Evolutionary conservation across 2,329 filamentous ascomycete species (phyloP).

Genomic region (Myriosclerotinia curreyana): DNA sequence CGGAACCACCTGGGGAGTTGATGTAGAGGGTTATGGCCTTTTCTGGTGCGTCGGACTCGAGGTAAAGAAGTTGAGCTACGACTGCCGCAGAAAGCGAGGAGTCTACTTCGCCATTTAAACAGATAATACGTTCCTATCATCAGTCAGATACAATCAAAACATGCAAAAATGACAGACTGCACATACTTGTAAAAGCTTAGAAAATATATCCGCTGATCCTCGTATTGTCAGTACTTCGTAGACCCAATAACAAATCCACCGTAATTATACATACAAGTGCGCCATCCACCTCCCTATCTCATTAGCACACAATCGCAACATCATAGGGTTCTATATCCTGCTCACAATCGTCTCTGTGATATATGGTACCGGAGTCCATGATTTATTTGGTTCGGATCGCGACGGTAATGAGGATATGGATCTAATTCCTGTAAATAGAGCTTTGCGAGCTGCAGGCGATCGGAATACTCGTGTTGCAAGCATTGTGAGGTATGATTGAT

Average conservation of each 20-base stretch:
- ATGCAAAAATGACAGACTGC: background rate
- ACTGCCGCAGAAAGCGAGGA: conserved; percentile 89
- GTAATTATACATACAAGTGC: conserved; percentile 60
- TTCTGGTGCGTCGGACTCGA: conserved; percentile 92
- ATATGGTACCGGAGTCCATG: conserved; percentile 49
- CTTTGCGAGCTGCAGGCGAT: conserved; percentile 31
- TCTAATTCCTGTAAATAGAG: conserved; percentile 27
- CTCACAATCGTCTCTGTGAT: conserved; percentile 54
- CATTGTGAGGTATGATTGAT: conserved; percentile 28
- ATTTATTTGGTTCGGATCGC: conserved; percentile 34
- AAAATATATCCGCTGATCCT: conserved; percentile 72
- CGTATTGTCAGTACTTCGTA: conserved; percentile 28
- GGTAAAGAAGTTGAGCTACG: conserved; percentile 93
- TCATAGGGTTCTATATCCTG: conserved; percentile 37
- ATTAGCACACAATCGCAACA: conserved; percentile 30
- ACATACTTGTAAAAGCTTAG: conserved; percentile 68
- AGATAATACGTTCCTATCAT: conserved; percentile 95
- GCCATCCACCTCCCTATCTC: conserved; percentile 67
- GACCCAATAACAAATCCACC: conserved; percentile 30
- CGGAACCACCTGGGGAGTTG: conserved; percentile 90
- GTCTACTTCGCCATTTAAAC: conserved; percentile 87
- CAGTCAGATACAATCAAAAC: conserved; percentile 57
- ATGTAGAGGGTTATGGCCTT: conserved; percentile 98
- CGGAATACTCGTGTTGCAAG: conserved; percentile 33
- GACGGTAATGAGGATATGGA: conserved; percentile 32